Evolutionary conservation across 306 rosid genomes (phyloP).

Genomic region (Parietaria judaica): DNA sequence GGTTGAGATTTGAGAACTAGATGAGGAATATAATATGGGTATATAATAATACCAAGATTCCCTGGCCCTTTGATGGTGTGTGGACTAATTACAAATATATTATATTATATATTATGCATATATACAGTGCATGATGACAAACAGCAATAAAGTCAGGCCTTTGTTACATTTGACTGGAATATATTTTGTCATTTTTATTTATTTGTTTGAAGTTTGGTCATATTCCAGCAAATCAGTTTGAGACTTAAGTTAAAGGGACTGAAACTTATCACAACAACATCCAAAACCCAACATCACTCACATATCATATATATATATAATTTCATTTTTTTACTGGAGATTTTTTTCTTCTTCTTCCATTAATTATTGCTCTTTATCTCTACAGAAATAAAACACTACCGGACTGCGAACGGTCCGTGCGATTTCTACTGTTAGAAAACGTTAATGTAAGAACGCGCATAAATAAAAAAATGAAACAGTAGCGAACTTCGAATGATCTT

Average conservation of each 20-base stretch:
- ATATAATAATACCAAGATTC: conserved; percentile 5
- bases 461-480: too few species aligned
- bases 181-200: conserved; percentile 2
- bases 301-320: too few species aligned
- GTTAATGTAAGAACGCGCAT: too few species aligned
- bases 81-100: conserved; percentile 5
- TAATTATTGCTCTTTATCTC: conserved; percentile 29
- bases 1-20: background rate
- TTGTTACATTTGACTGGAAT: conserved; percentile 7
- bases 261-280: conserved; percentile 22
- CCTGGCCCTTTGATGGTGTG: conserved; percentile 4
- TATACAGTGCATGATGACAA: background rate
- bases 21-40: background rate
- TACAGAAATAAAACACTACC: too few species aligned
- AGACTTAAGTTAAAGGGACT: conserved; percentile 17
- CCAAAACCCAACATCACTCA: conserved; percentile 32
- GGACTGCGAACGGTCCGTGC: too few species aligned
- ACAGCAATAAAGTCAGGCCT: background rate
- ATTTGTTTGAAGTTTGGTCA: conserved; percentile 10
- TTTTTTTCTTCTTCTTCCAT: conserved; percentile 25
- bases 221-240: conserved; percentile 11
- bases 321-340: conserved; percentile 13
- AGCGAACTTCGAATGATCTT: too few species aligned
- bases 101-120: background rate
- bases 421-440: too few species aligned